Evolutionary conservation across 2,329 filamentous ascomycete genomes (phyloP).

Genomic region (Pseudogymnoascus sp.): DNA sequence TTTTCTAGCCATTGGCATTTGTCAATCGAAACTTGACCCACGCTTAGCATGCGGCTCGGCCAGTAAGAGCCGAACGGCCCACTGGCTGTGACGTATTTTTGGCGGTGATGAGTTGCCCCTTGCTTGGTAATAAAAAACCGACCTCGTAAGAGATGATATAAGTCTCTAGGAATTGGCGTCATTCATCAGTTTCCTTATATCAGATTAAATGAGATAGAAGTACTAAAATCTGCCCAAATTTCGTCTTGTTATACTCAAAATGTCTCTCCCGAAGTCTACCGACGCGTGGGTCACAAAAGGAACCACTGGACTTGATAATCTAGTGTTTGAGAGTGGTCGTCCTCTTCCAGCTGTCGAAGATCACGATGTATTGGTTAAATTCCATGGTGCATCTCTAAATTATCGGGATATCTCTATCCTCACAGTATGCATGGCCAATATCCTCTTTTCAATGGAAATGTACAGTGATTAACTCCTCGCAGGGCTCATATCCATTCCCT

Average conservation of each 20-base stretch:
- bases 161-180: not conserved
- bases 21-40: not conserved
- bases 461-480: not conserved
- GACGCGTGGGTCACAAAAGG: constrained; percentile 44
- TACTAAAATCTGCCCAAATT: not conserved
- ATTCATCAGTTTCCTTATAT: not conserved
- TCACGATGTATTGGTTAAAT: constrained; percentile 49
- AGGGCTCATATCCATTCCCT: constrained; percentile 25
- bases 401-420: constrained; percentile 34
- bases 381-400: constrained; percentile 34
- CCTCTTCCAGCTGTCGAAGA: constrained; percentile 37
- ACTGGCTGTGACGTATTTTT: not conserved
- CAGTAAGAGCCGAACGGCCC: not conserved
- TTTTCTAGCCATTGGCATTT: not conserved
- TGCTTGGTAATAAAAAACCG: not conserved
- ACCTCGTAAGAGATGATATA: not conserved
- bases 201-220: not conserved
- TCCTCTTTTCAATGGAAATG: not conserved
- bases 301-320: constrained; percentile 40
- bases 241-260: not conserved
- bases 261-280: constrained; percentile 22
- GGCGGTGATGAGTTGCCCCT: not conserved
- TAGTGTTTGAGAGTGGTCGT: constrained; percentile 36
- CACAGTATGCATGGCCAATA: constrained; percentile 19
- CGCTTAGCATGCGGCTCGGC: not conserved